Percentiles rank a stretch among this genome's conserved stretches.
Conservation (phyloP, 176 grass and related monocot genomes). For the Saccharum officinarum region DNA sequence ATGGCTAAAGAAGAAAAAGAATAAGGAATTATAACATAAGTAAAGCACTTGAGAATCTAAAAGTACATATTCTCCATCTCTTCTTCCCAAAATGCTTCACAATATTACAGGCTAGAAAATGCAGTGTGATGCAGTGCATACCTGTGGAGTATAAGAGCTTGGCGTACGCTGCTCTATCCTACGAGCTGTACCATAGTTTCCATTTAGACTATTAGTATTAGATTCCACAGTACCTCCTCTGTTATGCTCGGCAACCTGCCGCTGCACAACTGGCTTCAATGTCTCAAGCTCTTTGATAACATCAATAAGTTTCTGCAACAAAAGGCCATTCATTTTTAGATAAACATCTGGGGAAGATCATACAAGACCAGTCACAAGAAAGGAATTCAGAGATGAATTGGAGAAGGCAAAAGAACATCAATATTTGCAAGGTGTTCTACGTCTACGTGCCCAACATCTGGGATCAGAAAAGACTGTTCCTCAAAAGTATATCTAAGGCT, state of each 20-base stretch:
- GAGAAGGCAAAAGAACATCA: background rate
- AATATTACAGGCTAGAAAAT: slow-evolving; percentile 32
- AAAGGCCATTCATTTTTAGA: slow-evolving; percentile 19
- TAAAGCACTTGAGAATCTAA: background rate
- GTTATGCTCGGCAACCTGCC: slow-evolving; percentile 63
- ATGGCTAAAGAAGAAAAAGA: slow-evolving; percentile 43
- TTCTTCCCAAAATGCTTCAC: slow-evolving; percentile 18
- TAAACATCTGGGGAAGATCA: background rate
- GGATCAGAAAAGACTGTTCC: background rate
- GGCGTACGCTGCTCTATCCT: slow-evolving; percentile 33
- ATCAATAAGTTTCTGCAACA: slow-evolving; percentile 76
- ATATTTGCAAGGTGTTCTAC: background rate
- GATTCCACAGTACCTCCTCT: slow-evolving; percentile 44
- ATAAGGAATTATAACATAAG: slow-evolving; percentile 22
- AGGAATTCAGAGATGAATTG: background rate
- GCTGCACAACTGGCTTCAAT: slow-evolving; percentile 83
- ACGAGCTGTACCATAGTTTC: slow-evolving; percentile 36
- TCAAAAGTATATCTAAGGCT: slow-evolving; percentile 18
- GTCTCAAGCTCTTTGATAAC: slow-evolving; percentile 90
- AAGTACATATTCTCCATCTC: background rate
- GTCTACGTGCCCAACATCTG: slow-evolving; percentile 9
- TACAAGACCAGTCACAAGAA: background rate
- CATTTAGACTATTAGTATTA: slow-evolving; percentile 50
- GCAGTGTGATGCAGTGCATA: slow-evolving; percentile 25
- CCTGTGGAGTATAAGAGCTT: slow-evolving; percentile 62